Conservation (phyloP, 495 filamentous ascomycete genomes). For the Neurospora sp. region DNA sequence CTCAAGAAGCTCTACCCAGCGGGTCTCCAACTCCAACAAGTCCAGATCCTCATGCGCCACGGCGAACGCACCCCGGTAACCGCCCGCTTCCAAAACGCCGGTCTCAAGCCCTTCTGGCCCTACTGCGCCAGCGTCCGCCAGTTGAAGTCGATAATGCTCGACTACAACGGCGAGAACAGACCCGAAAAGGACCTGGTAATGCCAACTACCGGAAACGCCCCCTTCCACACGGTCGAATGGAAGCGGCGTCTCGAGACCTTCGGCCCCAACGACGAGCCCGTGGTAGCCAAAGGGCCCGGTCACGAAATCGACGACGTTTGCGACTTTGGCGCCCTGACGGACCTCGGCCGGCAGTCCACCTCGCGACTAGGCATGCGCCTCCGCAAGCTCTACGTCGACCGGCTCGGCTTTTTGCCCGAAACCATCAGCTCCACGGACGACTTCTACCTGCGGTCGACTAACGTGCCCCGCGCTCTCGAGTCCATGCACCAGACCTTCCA, state of each 20-base stretch:
- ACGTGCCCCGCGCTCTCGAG: constrained; percentile 76
- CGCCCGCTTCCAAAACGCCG: constrained; percentile 79
- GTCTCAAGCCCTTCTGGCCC: constrained; percentile 79
- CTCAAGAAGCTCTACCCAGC: constrained; percentile 71
- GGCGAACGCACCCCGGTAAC: constrained; percentile 83
- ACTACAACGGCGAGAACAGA: constrained; percentile 10
- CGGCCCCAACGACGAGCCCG: constrained; percentile 57
- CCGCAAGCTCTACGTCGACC: constrained; percentile 77
- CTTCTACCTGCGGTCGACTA: constrained; percentile 78
- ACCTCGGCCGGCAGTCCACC: constrained; percentile 76
- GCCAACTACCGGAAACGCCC: background rate
- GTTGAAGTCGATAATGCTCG: constrained; percentile 61
- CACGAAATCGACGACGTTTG: constrained; percentile 70
- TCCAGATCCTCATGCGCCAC: constrained; percentile 87
- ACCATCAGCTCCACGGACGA: constrained; percentile 49
- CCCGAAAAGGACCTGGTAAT: background rate
- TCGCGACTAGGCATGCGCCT: constrained; percentile 68
- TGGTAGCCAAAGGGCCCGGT: constrained; percentile 53
- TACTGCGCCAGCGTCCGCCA: constrained; percentile 73
- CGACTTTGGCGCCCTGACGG: constrained; percentile 79
- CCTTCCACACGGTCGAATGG: constrained; percentile 65
- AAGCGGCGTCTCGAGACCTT: constrained; percentile 72
- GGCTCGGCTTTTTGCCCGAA: constrained; percentile 71
- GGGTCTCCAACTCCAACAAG: constrained; percentile 68
- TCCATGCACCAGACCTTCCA: constrained; percentile 81